A percentile compares a stretch with the other conserved stretches of the same genome.
These are phyloP conservation scores for Cryptococcus amylolentus DNA, from an alignment of 1,284 basidiomycete species.

Conservation along the genomic window DNA sequence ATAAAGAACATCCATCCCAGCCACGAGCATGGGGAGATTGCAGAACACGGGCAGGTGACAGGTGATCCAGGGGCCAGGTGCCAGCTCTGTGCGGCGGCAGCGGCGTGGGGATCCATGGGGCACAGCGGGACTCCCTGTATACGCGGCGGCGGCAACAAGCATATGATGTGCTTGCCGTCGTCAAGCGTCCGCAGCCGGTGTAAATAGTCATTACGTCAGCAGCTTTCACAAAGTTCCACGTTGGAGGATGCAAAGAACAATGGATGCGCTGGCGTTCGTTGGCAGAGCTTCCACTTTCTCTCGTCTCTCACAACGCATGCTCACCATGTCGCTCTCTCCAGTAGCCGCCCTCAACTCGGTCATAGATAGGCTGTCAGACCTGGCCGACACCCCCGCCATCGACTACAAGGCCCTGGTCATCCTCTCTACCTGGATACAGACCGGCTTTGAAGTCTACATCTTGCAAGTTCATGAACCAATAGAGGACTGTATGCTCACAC, in stretches of 20 bases:
- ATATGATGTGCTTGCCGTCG: too few relatives aligned
- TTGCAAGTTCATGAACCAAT: conserved; percentile 15
- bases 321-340: conserved; percentile 11
- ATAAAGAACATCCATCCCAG: too few relatives aligned
- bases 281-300: background rate
- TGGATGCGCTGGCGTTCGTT: background rate
- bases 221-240: background rate
- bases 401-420: conserved; percentile 34
- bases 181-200: too few relatives aligned
- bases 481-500: background rate
- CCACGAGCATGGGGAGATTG: too few relatives aligned
- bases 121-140: too few relatives aligned
- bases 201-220: too few relatives aligned
- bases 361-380: conserved; percentile 22
- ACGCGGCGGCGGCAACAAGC: too few relatives aligned
- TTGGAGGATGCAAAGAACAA: background rate
- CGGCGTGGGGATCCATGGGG: too few relatives aligned
- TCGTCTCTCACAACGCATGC: background rate
- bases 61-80: too few relatives aligned
- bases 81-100: too few relatives aligned
- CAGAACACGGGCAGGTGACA: too few relatives aligned
- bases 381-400: conserved; percentile 35
- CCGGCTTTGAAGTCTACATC: conserved; percentile 37
- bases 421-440: conserved; percentile 25
- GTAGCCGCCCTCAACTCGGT: conserved; percentile 27